A percentile compares a stretch with the other conserved stretches of the same genome.
Conservation (phyloP, 2,329 filamentous ascomycete species). For the Sporothrix sp. region DNA sequence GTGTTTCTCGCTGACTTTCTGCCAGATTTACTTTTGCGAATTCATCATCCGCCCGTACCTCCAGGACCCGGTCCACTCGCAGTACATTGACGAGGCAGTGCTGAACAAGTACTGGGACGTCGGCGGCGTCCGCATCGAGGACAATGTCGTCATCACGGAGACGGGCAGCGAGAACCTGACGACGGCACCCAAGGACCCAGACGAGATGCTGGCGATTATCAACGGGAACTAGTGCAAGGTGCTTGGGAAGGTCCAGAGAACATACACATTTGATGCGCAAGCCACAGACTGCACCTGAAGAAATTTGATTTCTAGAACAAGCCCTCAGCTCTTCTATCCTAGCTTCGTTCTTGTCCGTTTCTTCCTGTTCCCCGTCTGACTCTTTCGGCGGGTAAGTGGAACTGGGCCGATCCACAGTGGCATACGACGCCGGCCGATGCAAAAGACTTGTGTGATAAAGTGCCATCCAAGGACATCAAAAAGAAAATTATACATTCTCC, state of each 20-base stretch:
- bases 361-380: neutral
- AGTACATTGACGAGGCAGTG: conserved; percentile 66
- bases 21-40: conserved; percentile 74
- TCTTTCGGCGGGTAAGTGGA: too few species aligned
- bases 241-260: too few species aligned
- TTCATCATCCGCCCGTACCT: conserved; percentile 81
- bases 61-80: conserved; percentile 57
- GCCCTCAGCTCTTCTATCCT: too few species aligned
- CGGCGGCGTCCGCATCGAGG: conserved; percentile 59
- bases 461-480: too few species aligned
- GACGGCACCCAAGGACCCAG: conserved; percentile 51
- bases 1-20: conserved; percentile 15
- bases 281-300: too few species aligned
- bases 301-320: too few species aligned
- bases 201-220: conserved; percentile 48
- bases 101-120: conserved; percentile 75
- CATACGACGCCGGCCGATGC: too few species aligned
- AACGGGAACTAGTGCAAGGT: conserved; percentile 3
- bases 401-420: too few species aligned
- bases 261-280: too few species aligned
- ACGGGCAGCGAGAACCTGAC: conserved; percentile 56
- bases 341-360: neutral
- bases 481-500: too few species aligned
- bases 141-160: conserved; percentile 55
- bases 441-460: too few species aligned